Evolutionary conservation across 306 rosid species (phyloP).

Genomic region (Calophaca sinica): DNA sequence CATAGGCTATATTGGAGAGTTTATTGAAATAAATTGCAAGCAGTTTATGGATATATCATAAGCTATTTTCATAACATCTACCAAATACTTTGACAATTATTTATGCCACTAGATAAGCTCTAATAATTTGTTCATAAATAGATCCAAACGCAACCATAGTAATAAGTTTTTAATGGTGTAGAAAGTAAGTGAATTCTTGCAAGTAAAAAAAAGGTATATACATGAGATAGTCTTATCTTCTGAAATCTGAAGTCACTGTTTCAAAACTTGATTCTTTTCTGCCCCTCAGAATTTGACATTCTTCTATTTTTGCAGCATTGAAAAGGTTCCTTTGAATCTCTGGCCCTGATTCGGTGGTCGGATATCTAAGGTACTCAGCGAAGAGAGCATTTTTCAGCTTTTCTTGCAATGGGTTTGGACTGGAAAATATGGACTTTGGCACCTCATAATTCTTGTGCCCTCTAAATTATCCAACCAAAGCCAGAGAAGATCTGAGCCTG

Average conservation of each 20-base stretch:
- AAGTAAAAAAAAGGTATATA: not conserved
- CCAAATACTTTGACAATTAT: too few relatives aligned
- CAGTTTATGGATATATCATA: too few relatives aligned
- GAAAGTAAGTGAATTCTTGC: not conserved
- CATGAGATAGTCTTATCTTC: not conserved
- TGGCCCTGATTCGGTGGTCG: constrained; percentile 48
- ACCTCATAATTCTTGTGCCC: constrained; percentile 46
- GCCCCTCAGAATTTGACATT: not conserved
- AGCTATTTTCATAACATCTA: too few relatives aligned
- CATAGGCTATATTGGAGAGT: too few relatives aligned
- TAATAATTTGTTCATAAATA: too few relatives aligned
- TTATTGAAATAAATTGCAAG: too few relatives aligned
- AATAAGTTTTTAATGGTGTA: not conserved
- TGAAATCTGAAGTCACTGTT: constrained; percentile 9
- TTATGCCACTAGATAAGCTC: too few relatives aligned
- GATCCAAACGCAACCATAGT: not conserved
- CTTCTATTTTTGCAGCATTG: constrained; percentile 59
- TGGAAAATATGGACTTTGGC: constrained; percentile 44
- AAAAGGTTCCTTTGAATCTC: constrained; percentile 49
- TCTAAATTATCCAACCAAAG: constrained; percentile 52
- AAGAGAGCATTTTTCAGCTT: constrained; percentile 53
- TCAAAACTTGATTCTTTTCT: constrained; percentile 2
- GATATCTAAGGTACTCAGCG: constrained; percentile 47
- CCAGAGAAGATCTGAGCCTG: constrained; percentile 53
- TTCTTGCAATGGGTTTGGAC: constrained; percentile 52